phyloP scores from a whole-genome alignment of 1,284 basidiomycete genomes.

The Vanrija pseudolonga region DNA sequence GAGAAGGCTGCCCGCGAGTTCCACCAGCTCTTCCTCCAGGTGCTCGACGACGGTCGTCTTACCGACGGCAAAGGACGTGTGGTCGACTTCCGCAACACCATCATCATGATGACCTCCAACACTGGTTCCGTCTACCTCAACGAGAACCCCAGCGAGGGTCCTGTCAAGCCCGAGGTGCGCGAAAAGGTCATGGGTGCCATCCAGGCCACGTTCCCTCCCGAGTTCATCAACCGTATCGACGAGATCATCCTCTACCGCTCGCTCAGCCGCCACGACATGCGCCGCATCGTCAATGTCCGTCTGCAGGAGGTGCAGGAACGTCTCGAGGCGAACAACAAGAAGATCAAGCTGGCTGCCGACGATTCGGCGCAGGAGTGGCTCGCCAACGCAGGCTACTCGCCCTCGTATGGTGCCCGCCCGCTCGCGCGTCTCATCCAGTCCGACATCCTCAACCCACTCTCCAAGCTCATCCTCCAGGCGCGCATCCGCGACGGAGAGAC shows the following conservation, averaged over 20 bases:
- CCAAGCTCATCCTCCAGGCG: slow-evolving; percentile 79
- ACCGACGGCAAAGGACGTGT: slow-evolving; percentile 51
- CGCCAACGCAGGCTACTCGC: slow-evolving; percentile 76
- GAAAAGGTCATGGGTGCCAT: slow-evolving; percentile 54
- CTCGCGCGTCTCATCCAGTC: slow-evolving; percentile 88
- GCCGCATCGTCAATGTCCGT: slow-evolving; percentile 55
- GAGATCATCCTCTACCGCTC: slow-evolving; percentile 56
- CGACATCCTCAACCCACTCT: slow-evolving; percentile 89
- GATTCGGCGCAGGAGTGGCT: slow-evolving; percentile 76
- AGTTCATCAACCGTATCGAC: slow-evolving; percentile 57
- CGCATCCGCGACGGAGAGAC: slow-evolving; percentile 76
- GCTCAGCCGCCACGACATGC: slow-evolving; percentile 52
- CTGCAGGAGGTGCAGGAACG: slow-evolving; percentile 63
- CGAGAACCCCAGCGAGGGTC: slow-evolving; percentile 52
- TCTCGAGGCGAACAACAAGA: slow-evolving; percentile 65
- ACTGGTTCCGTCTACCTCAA: slow-evolving; percentile 55
- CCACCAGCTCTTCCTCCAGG: slow-evolving; percentile 57
- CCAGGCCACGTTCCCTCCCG: slow-evolving; percentile 54
- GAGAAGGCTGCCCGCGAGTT: slow-evolving; percentile 58
- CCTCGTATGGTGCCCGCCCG: slow-evolving; percentile 83
- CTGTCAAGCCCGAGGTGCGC: slow-evolving; percentile 45
- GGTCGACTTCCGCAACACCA: slow-evolving; percentile 49
- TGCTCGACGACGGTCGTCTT: slow-evolving; percentile 57
- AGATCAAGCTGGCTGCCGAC: slow-evolving; percentile 75
- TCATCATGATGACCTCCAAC: slow-evolving; percentile 57